These are phyloP conservation scores for Mikania micrantha DNA, from an alignment of 129 eudicot genomes.

Conservation along the genomic window DNA sequence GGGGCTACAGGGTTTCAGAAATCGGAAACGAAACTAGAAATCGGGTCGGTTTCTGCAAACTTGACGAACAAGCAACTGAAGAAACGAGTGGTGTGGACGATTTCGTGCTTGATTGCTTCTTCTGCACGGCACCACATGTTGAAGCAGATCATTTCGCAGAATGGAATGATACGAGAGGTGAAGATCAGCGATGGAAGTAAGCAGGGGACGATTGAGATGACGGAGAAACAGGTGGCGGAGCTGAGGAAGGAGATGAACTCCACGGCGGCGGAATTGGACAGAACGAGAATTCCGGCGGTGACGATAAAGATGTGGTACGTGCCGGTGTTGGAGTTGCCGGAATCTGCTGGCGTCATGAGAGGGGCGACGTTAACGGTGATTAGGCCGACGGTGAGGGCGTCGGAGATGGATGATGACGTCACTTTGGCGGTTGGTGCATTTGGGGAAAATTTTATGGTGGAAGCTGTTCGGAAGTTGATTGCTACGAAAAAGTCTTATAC, in stretches of 20 bases:
- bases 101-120: conserved; percentile 65
- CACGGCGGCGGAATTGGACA: conserved; percentile 1
- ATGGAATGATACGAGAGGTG: conserved; percentile 19
- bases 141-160: conserved; percentile 27
- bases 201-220: conserved; percentile 60
- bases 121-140: conserved; percentile 65
- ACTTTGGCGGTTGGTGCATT: conserved; percentile 23
- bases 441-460: conserved; percentile 29
- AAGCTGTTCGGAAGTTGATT: conserved; percentile 53
- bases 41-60: not conserved
- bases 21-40: not conserved
- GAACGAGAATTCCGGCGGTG: conserved; percentile 51
- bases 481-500: conserved; percentile 40
- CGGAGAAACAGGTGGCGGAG: conserved; percentile 40
- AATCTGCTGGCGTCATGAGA: conserved; percentile 43
- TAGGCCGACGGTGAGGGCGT: conserved; percentile 30
- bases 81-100: conserved; percentile 71
- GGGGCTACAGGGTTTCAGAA: conserved; percentile 39
- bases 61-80: conserved; percentile 43
- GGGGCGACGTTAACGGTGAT: conserved; percentile 69
- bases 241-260: conserved; percentile 34
- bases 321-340: conserved; percentile 53
- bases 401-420: conserved; percentile 10
- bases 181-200: conserved; percentile 49
- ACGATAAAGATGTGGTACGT: conserved; percentile 64